Conservation (phyloP, 129 eudicot genomes). For the Dittrichia graveolens region DNA sequence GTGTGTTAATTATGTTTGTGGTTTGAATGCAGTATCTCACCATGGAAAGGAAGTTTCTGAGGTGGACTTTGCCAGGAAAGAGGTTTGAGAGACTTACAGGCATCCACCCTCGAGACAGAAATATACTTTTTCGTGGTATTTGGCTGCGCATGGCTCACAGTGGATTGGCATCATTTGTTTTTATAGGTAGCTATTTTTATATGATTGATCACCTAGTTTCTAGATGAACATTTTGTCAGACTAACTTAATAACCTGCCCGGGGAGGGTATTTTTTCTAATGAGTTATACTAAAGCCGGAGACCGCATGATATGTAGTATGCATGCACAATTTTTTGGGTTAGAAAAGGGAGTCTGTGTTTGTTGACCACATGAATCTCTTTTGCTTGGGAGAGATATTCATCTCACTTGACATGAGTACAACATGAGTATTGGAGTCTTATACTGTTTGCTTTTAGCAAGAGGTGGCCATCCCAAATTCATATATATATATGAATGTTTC, state of each 20-base stretch:
- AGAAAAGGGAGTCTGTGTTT: background rate
- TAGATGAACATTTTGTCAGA: slow-evolving; percentile 23
- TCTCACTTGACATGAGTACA: background rate
- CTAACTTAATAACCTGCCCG: background rate
- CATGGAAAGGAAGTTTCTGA: slow-evolving; percentile 79
- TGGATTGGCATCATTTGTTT: slow-evolving; percentile 74
- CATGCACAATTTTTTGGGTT: slow-evolving; percentile 10
- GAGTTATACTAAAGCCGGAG: slow-evolving; percentile 20
- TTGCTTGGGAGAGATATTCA: slow-evolving; percentile 3
- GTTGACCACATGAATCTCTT: slow-evolving; percentile 14
- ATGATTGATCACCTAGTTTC: slow-evolving; percentile 59
- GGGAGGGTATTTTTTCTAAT: slow-evolving; percentile 7
- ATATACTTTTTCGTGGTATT: slow-evolving; percentile 69
- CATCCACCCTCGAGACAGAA: slow-evolving; percentile 89
- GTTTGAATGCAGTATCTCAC: slow-evolving; percentile 58
- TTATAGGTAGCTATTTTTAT: slow-evolving; percentile 70
- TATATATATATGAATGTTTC: too few species aligned
- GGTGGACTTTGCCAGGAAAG: slow-evolving; percentile 81
- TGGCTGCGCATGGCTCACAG: slow-evolving; percentile 86
- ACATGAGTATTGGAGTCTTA: background rate
- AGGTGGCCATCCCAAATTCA: background rate
- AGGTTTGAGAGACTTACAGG: slow-evolving; percentile 85
- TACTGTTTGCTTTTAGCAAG: background rate
- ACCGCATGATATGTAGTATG: slow-evolving; percentile 29
- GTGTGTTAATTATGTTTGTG: background rate